Evolutionary conservation across 169 alveolate genomes (phyloP).

Genomic region (Eimeria necatrix): DNA sequence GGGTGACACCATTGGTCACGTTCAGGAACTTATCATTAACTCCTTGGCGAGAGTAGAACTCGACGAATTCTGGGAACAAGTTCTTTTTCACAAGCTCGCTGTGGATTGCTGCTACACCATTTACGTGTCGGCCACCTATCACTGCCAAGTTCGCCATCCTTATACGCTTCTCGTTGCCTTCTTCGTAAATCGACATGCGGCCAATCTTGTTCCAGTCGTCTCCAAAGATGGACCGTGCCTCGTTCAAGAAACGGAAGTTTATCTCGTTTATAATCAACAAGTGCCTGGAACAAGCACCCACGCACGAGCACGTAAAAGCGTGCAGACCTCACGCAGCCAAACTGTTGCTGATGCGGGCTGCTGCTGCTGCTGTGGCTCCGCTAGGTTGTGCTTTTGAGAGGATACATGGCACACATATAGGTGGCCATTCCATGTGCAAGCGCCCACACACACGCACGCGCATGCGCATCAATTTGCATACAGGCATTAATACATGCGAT

Average conservation of each 20-base stretch:
- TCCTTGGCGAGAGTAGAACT: conserved; percentile 85
- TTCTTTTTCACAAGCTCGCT: conserved; percentile 90
- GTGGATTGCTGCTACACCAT: conserved; percentile 97
- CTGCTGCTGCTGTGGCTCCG: no score
- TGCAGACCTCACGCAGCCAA: no score
- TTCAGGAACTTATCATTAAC: conserved; percentile 92
- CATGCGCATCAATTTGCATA: no score
- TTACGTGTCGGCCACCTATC: conserved; percentile 93
- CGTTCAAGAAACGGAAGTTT: conserved; percentile 92
- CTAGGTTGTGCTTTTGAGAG: no score
- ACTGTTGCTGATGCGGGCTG: no score
- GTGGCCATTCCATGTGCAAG: no score
- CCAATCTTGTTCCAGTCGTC: conserved; percentile 86
- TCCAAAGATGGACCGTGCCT: conserved; percentile 87
- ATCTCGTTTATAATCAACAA: conserved; percentile 94
- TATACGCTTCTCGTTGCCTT: conserved; percentile 91
- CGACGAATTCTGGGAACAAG: conserved; percentile 93
- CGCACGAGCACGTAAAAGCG: no score
- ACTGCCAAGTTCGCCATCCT: conserved; percentile 97
- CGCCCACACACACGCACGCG: no score
- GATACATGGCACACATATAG: no score
- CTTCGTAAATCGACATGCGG: conserved; percentile 94
- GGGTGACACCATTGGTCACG: conserved; percentile 98
- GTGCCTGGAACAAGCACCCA: conserved; percentile 82
- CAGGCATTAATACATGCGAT: no score